Base-by-base conservation (phyloP, 495 filamentous ascomycete species). In the Poronia punctata region DNA sequence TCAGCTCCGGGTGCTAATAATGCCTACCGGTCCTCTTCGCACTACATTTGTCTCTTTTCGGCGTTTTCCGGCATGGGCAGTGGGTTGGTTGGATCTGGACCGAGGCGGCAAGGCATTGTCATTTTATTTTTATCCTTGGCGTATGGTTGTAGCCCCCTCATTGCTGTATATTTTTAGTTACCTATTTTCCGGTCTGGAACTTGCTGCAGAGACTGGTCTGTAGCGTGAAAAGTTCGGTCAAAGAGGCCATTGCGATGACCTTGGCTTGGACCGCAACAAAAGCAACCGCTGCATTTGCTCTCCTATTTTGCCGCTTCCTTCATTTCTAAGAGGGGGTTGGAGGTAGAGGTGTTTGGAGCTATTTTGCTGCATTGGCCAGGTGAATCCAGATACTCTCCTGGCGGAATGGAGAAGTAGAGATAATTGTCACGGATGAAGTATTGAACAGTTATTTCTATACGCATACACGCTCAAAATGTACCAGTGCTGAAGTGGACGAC, bases 11-110 rank as follows among this genome's bases (percentile, higher is more conserved):
- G 17, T n/a, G n/a, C 30, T 32, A 4, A 12, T 1, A 34, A 21
- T 3, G 14, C 22, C 32, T n/a, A 12, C 17, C 14, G 7, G 12
- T 28, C 14, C 16, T 12, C 12, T 9, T 27, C 27, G 32, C 43
- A 3, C 30, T 34, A 43, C 36, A n/a, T 42, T 38, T 3, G 33
- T 46, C 8, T 39, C 37, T 29, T 26, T n/a, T 37, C 46, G 55
- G 55, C 49, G 55, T 59, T 54, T 27, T 31, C 9, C n/a, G 52
- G 52, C 31, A 53, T 51, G 52, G 55, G 53, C 46, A 56, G 39
- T 42, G 28, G 31, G 46, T n/a, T n/a, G n/a, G n/a, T n/a, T n/a
- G n/a, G n/a, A 45, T 38, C 52, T 44, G 41, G 55, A 53, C 43
- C 49, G 46, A 49, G 22, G 44, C 39, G 43, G 45, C 20, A 30